A percentile compares a stretch with the other conserved stretches of the same genome.
phyloP scores from a whole-genome alignment of 208 protist species.

The Trypanosoma cruzi region DNA sequence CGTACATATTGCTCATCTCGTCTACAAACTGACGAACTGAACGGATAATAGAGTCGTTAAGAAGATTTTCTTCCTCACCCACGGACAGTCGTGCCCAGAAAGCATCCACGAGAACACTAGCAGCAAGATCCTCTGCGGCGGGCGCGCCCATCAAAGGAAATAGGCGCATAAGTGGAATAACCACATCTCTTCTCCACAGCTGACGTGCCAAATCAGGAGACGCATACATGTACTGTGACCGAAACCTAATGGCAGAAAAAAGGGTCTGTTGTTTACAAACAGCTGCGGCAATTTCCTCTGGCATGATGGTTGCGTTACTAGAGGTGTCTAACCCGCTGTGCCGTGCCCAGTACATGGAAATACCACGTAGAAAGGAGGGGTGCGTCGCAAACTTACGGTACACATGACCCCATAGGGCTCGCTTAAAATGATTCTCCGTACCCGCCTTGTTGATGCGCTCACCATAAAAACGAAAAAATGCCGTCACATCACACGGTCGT shows the following conservation, averaged over 20 bases:
- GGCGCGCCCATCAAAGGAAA: constrained; percentile 70
- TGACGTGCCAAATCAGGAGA: constrained; percentile 80
- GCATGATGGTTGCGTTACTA: constrained; percentile 53
- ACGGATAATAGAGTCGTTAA: constrained; percentile 68
- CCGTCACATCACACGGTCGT: constrained; percentile 76
- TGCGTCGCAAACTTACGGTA: constrained; percentile 84
- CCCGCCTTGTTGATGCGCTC: constrained; percentile 57
- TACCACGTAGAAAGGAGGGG: constrained; percentile 66
- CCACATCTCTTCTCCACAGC: constrained; percentile 76
- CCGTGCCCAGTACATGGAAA: constrained; percentile 87
- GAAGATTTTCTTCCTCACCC: constrained; percentile 50
- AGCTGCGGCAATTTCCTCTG: constrained; percentile 57
- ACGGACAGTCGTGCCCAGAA: constrained; percentile 71
- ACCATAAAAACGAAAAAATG: constrained; percentile 78
- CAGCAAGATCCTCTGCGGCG: constrained; percentile 80
- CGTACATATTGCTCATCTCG: constrained; percentile 60
- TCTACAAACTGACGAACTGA: constrained; percentile 55
- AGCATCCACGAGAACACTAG: constrained; percentile 75
- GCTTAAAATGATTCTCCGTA: constrained; percentile 55
- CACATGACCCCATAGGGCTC: constrained; percentile 71
- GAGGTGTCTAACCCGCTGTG: constrained; percentile 62
- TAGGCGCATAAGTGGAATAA: constrained; percentile 83
- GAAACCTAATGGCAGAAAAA: constrained; percentile 85
- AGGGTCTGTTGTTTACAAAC: constrained; percentile 77
- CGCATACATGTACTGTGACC: constrained; percentile 79